Percentiles rank a stretch among this genome's conserved stretches.
Conservation (phyloP, 257 asterid genomes). For the Solanum rostratum region DNA sequence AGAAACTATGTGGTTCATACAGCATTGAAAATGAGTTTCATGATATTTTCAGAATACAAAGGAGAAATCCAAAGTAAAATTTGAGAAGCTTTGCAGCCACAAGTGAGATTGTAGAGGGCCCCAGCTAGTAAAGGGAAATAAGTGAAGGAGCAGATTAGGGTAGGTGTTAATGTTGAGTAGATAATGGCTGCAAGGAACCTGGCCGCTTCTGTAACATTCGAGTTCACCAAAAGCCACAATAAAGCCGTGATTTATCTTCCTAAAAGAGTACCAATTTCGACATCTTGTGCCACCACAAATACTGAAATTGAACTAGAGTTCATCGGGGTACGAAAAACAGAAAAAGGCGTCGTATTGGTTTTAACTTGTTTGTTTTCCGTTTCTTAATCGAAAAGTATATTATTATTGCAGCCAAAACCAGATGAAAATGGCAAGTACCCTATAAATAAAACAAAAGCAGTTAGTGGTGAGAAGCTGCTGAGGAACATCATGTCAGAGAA, state of each 20-base stretch:
- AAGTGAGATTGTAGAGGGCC: background rate
- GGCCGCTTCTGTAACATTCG: constrained; percentile 27
- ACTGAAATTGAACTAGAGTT: constrained; percentile 70
- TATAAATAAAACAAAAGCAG: constrained; percentile 48
- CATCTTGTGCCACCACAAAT: constrained; percentile 28
- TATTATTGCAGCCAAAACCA: constrained; percentile 46
- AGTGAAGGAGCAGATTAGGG: background rate
- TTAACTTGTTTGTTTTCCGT: background rate
- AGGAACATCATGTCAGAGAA: constrained; percentile 79
- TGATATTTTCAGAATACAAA: background rate
- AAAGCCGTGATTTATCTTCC: constrained; percentile 16
- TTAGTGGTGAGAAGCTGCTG: constrained; percentile 80
- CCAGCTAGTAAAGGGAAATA: background rate
- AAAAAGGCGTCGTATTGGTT: background rate
- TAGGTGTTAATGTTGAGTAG: background rate
- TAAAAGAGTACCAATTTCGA: constrained; percentile 1
- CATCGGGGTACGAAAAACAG: constrained; percentile 32
- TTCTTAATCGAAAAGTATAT: background rate
- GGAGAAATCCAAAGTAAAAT: background rate
- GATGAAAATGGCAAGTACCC: constrained; percentile 45
- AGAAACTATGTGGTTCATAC: no score
- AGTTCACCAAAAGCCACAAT: constrained; percentile 7
- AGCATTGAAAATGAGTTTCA: background rate
- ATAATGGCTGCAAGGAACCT: constrained; percentile 43
- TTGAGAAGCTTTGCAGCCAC: background rate